phyloP scores from a whole-genome alignment of 2,329 filamentous ascomycete species.

The Ceratocystis albifundus region DNA sequence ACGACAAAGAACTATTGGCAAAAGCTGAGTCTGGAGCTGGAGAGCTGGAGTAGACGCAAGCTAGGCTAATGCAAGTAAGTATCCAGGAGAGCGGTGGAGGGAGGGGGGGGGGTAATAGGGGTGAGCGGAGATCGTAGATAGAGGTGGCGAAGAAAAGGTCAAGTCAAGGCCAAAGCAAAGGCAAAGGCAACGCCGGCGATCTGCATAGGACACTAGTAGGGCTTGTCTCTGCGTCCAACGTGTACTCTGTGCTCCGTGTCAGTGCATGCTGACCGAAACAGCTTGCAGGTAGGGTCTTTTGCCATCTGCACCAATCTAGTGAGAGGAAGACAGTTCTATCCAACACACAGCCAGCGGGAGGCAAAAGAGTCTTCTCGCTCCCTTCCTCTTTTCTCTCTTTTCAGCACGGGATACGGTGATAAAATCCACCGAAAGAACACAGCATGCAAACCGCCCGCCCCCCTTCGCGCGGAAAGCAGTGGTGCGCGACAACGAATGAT shows the following conservation, averaged over 20 bases:
- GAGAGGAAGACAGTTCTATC: too few relatives aligned
- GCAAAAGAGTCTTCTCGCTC: too few relatives aligned
- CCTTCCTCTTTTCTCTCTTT: too few relatives aligned
- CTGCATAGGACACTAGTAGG: not conserved
- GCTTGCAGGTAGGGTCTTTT: not conserved
- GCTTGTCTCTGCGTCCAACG: not conserved
- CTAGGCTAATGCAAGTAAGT: slow-evolving; percentile 7
- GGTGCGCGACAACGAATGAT: not conserved
- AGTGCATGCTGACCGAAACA: not conserved
- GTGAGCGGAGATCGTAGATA: not conserved
- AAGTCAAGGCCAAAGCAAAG: not conserved
- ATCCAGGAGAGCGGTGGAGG: not conserved
- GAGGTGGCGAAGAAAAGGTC: not conserved
- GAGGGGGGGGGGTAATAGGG: not conserved
- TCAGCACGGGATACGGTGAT: not conserved
- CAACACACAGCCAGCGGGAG: too few relatives aligned
- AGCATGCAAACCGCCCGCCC: not conserved
- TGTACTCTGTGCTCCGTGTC: too few relatives aligned
- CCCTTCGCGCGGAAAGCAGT: not conserved
- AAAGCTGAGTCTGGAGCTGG: not conserved
- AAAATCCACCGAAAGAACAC: not conserved
- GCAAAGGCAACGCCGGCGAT: not conserved
- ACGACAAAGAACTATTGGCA: not conserved
- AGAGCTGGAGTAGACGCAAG: not conserved
- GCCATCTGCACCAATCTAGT: not conserved